Percentiles rank a stretch among this genome's conserved stretches.
Conservation (phyloP, 2,329 filamentous ascomycete genomes). For the Sporothrix curviconia region DNA sequence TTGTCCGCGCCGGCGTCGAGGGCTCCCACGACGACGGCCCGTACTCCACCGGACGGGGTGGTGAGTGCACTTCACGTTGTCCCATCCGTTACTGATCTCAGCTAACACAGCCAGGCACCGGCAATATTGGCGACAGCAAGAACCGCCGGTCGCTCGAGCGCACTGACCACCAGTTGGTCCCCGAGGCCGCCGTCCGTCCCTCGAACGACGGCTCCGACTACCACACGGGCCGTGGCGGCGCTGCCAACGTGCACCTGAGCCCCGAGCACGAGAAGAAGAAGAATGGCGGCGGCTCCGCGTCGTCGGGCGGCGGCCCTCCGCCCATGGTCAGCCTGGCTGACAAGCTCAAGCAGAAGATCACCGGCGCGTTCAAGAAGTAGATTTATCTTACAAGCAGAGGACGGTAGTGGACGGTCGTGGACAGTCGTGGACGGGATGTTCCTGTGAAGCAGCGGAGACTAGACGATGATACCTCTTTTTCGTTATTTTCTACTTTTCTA, state of each 20-base stretch:
- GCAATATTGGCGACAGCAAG: constrained; percentile 50
- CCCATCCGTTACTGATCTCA: background rate
- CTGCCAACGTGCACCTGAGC: constrained; percentile 46
- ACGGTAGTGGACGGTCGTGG: background rate
- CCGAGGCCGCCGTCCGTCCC: constrained; percentile 44
- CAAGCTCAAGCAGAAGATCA: constrained; percentile 51
- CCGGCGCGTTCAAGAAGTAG: constrained; percentile 44
- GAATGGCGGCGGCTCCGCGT: constrained; percentile 24
- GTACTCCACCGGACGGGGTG: constrained; percentile 53
- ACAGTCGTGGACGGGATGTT: background rate
- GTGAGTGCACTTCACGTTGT: constrained; percentile 30
- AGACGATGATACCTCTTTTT: constrained; percentile 13
- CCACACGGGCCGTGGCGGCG: constrained; percentile 55
- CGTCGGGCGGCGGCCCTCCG: constrained; percentile 20
- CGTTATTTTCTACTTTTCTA: background rate
- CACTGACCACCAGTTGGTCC: constrained; percentile 46
- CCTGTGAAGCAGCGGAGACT: no score
- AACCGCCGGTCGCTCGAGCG: constrained; percentile 31
- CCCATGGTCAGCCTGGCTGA: constrained; percentile 43
- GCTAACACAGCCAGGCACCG: constrained; percentile 39
- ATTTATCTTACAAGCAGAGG: no score
- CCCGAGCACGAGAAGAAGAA: constrained; percentile 26
- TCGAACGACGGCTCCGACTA: constrained; percentile 43
- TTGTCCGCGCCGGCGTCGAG: constrained; percentile 48
- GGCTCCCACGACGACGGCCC: constrained; percentile 53